Percentiles rank a stretch among this genome's conserved stretches.
Evolutionary conservation across 805 yeast genomes (phyloP).

Genomic region (Metschnikowia proteae): DNA sequence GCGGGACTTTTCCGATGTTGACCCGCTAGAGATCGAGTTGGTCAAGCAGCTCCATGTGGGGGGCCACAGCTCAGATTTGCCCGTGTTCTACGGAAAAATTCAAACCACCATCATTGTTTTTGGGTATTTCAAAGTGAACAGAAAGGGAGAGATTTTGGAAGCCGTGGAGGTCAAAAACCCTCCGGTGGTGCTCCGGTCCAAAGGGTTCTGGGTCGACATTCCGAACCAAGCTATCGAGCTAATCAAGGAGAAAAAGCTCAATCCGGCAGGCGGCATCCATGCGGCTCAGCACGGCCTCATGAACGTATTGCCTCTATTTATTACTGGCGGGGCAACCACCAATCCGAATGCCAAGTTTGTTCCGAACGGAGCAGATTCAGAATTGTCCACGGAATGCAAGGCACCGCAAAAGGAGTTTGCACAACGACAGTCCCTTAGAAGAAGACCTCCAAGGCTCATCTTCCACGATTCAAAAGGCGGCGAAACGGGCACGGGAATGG

Average conservation of each 20-base stretch:
- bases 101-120: conserved; percentile 73
- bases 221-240: conserved; percentile 61
- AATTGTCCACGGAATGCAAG: conserved; percentile 88
- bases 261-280: conserved; percentile 89
- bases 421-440: conserved; percentile 60
- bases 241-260: conserved; percentile 54
- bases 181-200: conserved; percentile 62
- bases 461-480: conserved; percentile 87
- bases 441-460: conserved; percentile 82
- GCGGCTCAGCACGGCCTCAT: conserved; percentile 92
- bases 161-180: conserved; percentile 91
- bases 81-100: conserved; percentile 74
- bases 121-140: conserved; percentile 87
- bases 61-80: conserved; percentile 38
- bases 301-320: conserved; percentile 69
- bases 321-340: conserved; percentile 62
- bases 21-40: conserved; percentile 70
- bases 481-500: conserved; percentile 70
- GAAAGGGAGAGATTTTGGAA: conserved; percentile 75
- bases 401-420: conserved; percentile 97
- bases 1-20: conserved; percentile 90
- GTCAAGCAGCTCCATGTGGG: conserved; percentile 50
- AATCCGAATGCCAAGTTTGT: conserved; percentile 30
- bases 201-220: conserved; percentile 91
- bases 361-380: conserved; percentile 41